These are phyloP conservation scores for Rhizopus stolonifer DNA, from an alignment of 371 early-diverging fungal genomes.

Conservation along the genomic window DNA sequence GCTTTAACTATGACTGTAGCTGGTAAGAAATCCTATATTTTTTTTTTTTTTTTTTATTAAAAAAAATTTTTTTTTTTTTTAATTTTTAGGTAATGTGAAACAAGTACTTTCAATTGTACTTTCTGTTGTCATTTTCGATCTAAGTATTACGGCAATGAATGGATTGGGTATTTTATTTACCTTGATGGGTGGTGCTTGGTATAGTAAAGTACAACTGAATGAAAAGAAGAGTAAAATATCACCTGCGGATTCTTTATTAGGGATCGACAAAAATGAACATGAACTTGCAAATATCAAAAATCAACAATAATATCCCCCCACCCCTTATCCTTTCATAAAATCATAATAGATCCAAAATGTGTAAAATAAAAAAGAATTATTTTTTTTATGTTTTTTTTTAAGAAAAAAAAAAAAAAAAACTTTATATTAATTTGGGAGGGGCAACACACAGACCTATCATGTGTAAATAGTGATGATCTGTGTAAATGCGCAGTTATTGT, in stretches of 20 bases:
- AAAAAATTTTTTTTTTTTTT: too few species aligned
- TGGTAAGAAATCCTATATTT: slow-evolving; percentile 35
- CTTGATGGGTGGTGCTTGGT: slow-evolving; percentile 73
- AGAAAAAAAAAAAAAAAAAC: too few species aligned
- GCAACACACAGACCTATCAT: too few species aligned
- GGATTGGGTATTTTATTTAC: slow-evolving; percentile 78
- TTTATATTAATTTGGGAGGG: too few species aligned
- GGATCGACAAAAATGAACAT: slow-evolving; percentile 19
- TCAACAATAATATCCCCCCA: slow-evolving; percentile 14
- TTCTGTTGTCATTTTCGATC: slow-evolving; percentile 73
- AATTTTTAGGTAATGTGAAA: slow-evolving; percentile 82
- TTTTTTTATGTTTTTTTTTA: too few species aligned
- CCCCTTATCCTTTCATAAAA: too few species aligned
- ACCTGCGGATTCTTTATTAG: slow-evolving; percentile 25
- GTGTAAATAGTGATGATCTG: too few species aligned
- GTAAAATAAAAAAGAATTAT: too few species aligned
- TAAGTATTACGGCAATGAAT: slow-evolving; percentile 65
- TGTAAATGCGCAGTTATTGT: too few species aligned
- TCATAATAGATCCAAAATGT: too few species aligned
- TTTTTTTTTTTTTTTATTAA: too few species aligned
- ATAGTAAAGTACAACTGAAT: slow-evolving; percentile 27
- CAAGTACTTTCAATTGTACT: slow-evolving; percentile 80
- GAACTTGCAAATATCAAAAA: slow-evolving; percentile 23
- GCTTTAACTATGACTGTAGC: slow-evolving; percentile 91
- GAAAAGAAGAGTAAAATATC: slow-evolving; percentile 19